Base-by-base conservation (phyloP, 306 rosid species). In the Glycine tomentella region DNA sequence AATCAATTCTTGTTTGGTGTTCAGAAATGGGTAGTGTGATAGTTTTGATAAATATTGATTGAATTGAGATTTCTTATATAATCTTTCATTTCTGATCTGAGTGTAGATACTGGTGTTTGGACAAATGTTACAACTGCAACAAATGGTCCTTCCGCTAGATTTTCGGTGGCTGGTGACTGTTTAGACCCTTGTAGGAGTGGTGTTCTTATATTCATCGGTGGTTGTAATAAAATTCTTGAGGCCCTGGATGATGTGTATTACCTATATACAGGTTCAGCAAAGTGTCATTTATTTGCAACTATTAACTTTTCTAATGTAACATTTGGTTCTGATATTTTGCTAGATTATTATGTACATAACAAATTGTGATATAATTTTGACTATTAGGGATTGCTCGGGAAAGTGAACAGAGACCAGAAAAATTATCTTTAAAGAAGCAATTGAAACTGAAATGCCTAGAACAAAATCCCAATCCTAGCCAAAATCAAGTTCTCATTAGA, bases 161-260 rank as follows among this genome's bases (percentile, higher is more conserved):
- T 96, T 90, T 93, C 99, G 4, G 97, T 96, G 67, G 93, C 94
- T 55, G 99, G 99, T 72, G 98, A 88, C 84, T 89, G 95, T 86
- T 84, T 96, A 83, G 98, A 96, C 84, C 98, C 99, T 71, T 73
- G 36, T 56, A 93, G 66, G 87, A 79, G 87, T 79, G 97, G 99
- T 73, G 94, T 89, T 82, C 98, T 96, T 84, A 93, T 86, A 72
- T 90, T 96, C 83, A 78, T 96, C 4, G 99, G 99, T 68, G 99
- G 99, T 85, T 96, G 99, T 88, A 96, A 92, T 84, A 96, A 90
- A 82, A 88, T 87, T 85, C 98, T 96, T 55, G 99, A 96, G 88
- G 99, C 97, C 67, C 84, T 96, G 61, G 98, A 88, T 68, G 99
- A 96, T 82, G 90, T 96, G 97, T 93, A 82, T 92, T 93, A 84